phyloP scores from a whole-genome alignment of 192 early-diverging fungal genomes.

The Oehlia diaphana region DNA sequence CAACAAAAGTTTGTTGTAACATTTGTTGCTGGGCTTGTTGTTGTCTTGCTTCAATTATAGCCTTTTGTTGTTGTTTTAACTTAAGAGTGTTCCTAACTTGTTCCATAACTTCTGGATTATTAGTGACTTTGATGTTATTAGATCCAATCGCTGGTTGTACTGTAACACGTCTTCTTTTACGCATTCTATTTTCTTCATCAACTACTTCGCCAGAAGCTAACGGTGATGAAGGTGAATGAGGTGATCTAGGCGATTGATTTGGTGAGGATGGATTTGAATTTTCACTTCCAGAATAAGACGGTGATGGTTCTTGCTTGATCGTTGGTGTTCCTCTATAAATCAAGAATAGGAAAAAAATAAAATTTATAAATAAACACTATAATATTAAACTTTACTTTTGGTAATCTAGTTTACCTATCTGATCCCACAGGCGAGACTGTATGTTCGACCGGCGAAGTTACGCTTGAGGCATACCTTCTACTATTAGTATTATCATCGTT shows the following conservation, averaged over 20 bases:
- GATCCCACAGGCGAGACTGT: constrained; percentile 7
- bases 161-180: constrained; percentile 22
- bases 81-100: constrained; percentile 51
- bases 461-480: constrained; percentile 25
- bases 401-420: constrained; percentile 11
- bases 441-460: not conserved
- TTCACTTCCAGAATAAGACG: constrained; percentile 22
- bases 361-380: not conserved
- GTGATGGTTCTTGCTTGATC: constrained; percentile 33
- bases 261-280: constrained; percentile 24
- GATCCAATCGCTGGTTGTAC: constrained; percentile 4
- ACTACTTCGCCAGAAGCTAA: not conserved
- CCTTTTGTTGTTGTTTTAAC: constrained; percentile 65
- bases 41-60: constrained; percentile 60
- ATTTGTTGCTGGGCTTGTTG: constrained; percentile 33
- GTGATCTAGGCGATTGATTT: constrained; percentile 14
- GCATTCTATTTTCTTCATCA: constrained; percentile 17
- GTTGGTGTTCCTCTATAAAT: not conserved
- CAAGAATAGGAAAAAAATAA: not conserved
- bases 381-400: not conserved
- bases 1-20: constrained; percentile 21
- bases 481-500: constrained; percentile 26
- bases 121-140: constrained; percentile 21
- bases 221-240: constrained; percentile 15
- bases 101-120: constrained; percentile 52